Conservation (phyloP, 345 rosid genomes). For the Populus euphratica region DNA sequence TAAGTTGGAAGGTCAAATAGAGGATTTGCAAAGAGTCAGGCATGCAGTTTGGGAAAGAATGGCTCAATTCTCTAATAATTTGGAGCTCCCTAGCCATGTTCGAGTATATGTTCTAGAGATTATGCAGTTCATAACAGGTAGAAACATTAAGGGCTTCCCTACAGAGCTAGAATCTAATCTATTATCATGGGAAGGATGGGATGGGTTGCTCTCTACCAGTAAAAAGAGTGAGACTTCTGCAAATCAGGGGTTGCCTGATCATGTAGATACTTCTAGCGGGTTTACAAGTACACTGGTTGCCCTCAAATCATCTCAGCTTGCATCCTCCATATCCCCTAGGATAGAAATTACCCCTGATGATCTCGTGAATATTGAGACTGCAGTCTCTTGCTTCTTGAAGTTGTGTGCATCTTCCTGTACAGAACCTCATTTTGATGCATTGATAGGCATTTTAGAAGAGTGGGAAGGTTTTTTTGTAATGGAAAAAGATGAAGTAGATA, state of each 20-base stretch:
- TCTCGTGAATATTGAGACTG: slow-evolving; percentile 49
- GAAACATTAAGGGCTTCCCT: slow-evolving; percentile 53
- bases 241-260: slow-evolving; percentile 38
- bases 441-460: slow-evolving; percentile 69
- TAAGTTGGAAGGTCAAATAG: slow-evolving; percentile 67
- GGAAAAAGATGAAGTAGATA: slow-evolving; percentile 36
- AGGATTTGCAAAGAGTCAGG: slow-evolving; percentile 65
- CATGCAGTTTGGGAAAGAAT: slow-evolving; percentile 71
- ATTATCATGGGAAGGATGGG: slow-evolving; percentile 84
- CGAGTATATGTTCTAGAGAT: slow-evolving; percentile 80
- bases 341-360: slow-evolving; percentile 69
- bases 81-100: slow-evolving; percentile 67
- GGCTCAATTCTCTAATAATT: slow-evolving; percentile 59
- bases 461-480: slow-evolving; percentile 77
- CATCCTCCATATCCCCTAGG: slow-evolving; percentile 52
- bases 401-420: slow-evolving; percentile 48
- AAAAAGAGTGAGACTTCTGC: slow-evolving; percentile 38
- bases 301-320: slow-evolving; percentile 83
- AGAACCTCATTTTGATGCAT: slow-evolving; percentile 49
- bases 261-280: slow-evolving; percentile 55
- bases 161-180: slow-evolving; percentile 50
- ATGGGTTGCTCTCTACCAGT: slow-evolving; percentile 47
- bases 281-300: slow-evolving; percentile 78
- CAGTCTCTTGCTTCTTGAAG: slow-evolving; percentile 67
- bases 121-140: slow-evolving; percentile 71